Evolutionary conservation across 805 yeast genomes (phyloP).

Genomic region (Torulaspora franciscae): DNA sequence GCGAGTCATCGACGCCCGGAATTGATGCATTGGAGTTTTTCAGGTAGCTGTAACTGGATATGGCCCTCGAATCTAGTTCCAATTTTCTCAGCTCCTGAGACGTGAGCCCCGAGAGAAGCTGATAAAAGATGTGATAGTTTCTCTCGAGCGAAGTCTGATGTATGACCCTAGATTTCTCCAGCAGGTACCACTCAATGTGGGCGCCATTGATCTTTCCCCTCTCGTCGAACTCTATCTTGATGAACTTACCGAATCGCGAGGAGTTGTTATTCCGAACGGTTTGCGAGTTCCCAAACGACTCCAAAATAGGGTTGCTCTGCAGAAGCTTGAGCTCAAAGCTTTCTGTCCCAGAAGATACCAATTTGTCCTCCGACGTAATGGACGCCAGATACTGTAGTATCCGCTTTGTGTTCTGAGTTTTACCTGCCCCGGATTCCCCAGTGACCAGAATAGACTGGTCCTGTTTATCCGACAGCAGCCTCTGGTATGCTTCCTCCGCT

Average conservation of each 20-base stretch:
- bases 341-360: conserved; percentile 25
- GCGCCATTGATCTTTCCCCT: conserved; percentile 77
- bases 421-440: conserved; percentile 99
- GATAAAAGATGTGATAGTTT: conserved; percentile 92
- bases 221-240: conserved; percentile 69
- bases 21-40: conserved; percentile 50
- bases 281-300: conserved; percentile 95
- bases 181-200: conserved; percentile 85
- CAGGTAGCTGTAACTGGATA: conserved; percentile 43
- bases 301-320: conserved; percentile 92
- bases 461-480: conserved; percentile 58
- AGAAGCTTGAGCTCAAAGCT: conserved; percentile 78
- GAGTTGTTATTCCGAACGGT: conserved; percentile 92
- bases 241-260: conserved; percentile 94
- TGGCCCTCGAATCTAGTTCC: conserved; percentile 37
- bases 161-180: conserved; percentile 91
- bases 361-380: conserved; percentile 45
- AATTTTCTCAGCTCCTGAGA: conserved; percentile 44
- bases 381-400: conserved; percentile 88
- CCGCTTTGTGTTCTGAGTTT: conserved; percentile 94
- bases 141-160: conserved; percentile 71
- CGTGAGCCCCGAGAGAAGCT: conserved; percentile 65
- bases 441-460: conserved; percentile 94
- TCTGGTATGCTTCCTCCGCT: conserved; percentile 80
- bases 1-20: conserved; percentile 71